Conservation (phyloP, 2,329 filamentous ascomycete genomes). For the Trichoderma koningii region DNA sequence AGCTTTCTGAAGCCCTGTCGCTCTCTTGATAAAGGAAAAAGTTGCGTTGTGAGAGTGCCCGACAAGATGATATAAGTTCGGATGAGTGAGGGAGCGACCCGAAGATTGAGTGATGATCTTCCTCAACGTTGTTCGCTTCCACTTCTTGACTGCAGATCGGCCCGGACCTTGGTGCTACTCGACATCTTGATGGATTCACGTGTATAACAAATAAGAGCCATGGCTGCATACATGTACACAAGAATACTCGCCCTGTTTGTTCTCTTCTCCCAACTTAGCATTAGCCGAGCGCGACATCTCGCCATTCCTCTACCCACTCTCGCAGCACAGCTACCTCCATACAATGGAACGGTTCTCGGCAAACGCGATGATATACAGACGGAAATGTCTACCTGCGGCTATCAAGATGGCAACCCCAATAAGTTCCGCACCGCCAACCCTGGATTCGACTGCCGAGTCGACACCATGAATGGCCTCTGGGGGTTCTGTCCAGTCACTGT, state of each 20-base stretch:
- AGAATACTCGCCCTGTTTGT: not conserved
- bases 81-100: not conserved
- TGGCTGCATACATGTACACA: not conserved
- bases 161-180: not conserved
- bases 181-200: not conserved
- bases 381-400: conserved; percentile 38
- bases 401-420: conserved; percentile 37
- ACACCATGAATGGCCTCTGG: conserved; percentile 41
- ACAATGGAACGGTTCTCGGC: not conserved
- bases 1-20: not conserved
- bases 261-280: not conserved
- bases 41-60: not conserved
- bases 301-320: not conserved
- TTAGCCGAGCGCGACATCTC: not conserved
- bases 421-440: conserved; percentile 37
- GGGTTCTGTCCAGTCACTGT: conserved; percentile 45
- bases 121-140: not conserved
- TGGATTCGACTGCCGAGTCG: conserved; percentile 43
- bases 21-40: not conserved
- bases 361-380: conserved; percentile 28
- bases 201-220: not conserved
- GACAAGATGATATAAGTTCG: conserved; percentile 2
- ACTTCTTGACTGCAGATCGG: not conserved
- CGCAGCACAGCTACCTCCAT: not conserved
- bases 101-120: not conserved